Evolutionary conservation across 2,329 filamentous ascomycete genomes (phyloP).

Genomic region (Colletotrichum aenigma): DNA sequence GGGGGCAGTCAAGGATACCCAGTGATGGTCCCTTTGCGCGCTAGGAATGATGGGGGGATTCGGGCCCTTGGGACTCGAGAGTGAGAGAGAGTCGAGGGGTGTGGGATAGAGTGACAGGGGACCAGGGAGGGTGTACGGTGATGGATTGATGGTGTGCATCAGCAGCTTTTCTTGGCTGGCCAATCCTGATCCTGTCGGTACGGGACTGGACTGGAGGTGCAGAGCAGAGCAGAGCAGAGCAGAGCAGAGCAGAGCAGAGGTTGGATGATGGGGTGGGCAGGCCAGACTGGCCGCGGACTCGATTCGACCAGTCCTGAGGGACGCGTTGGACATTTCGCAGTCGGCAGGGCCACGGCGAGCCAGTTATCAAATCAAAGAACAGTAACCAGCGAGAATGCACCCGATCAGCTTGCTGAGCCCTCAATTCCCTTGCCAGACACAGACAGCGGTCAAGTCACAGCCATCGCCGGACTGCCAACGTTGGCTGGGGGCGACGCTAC

Average conservation of each 20-base stretch:
- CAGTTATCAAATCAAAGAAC: background rate
- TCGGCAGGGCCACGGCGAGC: background rate
- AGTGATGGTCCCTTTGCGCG: constrained; percentile 6
- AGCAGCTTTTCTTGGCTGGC: constrained; percentile 13
- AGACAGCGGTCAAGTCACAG: background rate
- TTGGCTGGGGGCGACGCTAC: background rate
- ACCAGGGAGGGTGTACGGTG: background rate
- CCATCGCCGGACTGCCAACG: background rate
- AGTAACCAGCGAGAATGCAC: background rate
- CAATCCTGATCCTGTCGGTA: constrained; percentile 13
- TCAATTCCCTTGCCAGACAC: background rate
- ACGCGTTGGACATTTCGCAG: background rate
- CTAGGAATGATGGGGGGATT: constrained; percentile 12
- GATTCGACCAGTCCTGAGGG: background rate
- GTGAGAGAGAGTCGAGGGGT: background rate
- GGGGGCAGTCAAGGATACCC: constrained; percentile 16
- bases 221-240: background rate
- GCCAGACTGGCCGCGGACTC: background rate
- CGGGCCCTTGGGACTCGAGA: constrained; percentile 1
- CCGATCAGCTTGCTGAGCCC: background rate
- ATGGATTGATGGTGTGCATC: constrained; percentile 15
- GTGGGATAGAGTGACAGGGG: background rate
- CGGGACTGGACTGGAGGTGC: background rate
- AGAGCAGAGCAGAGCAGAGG: background rate
- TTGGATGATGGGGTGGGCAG: background rate